A percentile compares a stretch with the other conserved stretches of the same genome.
Conservation (phyloP, 495 filamentous ascomycete species). For the Xylaria curta region DNA sequence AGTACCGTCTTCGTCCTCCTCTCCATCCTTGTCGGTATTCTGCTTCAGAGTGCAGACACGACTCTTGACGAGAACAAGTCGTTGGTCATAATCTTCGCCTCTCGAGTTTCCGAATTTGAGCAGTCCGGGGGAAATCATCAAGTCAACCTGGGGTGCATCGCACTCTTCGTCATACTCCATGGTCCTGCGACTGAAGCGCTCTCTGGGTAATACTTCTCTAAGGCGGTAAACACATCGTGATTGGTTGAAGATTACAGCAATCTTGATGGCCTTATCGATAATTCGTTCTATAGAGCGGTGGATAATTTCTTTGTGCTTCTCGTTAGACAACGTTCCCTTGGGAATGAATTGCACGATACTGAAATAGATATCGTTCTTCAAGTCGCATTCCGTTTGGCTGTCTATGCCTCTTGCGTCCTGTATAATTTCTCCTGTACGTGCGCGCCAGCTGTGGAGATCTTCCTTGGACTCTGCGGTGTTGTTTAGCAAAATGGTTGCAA, state of each 20-base stretch:
- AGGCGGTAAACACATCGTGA: conserved; percentile 4
- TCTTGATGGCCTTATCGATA: not conserved
- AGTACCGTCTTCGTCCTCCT: not conserved
- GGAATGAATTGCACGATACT: not conserved
- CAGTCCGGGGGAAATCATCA: conserved; percentile 19
- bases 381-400: too few species aligned
- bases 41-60: not conserved
- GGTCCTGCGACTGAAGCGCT: not conserved
- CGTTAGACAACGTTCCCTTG: not conserved
- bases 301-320: not conserved
- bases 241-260: conserved; percentile 19
- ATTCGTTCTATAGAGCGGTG: not conserved
- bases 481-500: not conserved
- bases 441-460: not conserved
- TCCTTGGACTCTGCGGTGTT: not conserved
- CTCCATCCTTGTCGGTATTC: not conserved
- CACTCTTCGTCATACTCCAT: conserved; percentile 20
- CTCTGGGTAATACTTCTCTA: not conserved
- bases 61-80: conserved; percentile 12
- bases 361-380: too few species aligned
- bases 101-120: conserved; percentile 1
- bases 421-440: not conserved
- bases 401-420: not conserved
- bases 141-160: conserved; percentile 10
- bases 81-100: conserved; percentile 12